phyloP scores from a whole-genome alignment of 306 rosid genomes.

The Cucumis cinereus region DNA sequence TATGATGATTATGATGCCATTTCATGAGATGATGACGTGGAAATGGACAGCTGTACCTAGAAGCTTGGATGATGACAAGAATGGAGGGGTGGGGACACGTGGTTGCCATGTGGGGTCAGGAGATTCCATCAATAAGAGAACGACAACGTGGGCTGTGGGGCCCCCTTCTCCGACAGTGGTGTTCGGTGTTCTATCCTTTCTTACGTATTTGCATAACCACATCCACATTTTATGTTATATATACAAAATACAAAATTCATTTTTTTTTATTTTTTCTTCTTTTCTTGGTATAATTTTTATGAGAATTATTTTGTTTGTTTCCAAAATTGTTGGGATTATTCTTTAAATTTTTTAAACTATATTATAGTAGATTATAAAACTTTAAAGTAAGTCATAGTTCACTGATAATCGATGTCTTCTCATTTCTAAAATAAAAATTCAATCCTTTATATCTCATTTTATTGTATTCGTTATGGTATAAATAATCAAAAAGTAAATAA shows the following conservation, averaged over 20 bases:
- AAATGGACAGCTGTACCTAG: not conserved
- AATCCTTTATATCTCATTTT: too few species aligned
- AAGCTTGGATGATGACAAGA: slow-evolving; percentile 1
- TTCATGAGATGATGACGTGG: not conserved
- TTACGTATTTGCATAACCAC: not conserved
- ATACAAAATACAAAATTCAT: not conserved
- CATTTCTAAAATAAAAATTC: too few species aligned
- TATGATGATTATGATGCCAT: not conserved
- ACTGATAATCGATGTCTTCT: too few species aligned
- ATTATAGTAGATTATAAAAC: too few species aligned
- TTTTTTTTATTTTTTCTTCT: not conserved
- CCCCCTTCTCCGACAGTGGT: not conserved
- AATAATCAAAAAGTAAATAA: too few species aligned
- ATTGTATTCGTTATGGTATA: too few species aligned
- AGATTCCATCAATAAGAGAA: not conserved
- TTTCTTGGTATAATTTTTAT: too few species aligned
- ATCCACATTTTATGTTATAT: not conserved
- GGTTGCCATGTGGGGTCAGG: not conserved
- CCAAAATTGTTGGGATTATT: too few species aligned
- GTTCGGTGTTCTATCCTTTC: not conserved
- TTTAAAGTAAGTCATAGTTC: too few species aligned
- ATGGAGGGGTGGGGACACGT: not conserved
- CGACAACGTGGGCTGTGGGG: slow-evolving; percentile 5
- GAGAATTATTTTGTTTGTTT: too few species aligned
- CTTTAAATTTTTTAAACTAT: too few species aligned